Evolutionary conservation across 78 protist genomes (phyloP).

Genomic region (Creolimax fragrantissima): DNA sequence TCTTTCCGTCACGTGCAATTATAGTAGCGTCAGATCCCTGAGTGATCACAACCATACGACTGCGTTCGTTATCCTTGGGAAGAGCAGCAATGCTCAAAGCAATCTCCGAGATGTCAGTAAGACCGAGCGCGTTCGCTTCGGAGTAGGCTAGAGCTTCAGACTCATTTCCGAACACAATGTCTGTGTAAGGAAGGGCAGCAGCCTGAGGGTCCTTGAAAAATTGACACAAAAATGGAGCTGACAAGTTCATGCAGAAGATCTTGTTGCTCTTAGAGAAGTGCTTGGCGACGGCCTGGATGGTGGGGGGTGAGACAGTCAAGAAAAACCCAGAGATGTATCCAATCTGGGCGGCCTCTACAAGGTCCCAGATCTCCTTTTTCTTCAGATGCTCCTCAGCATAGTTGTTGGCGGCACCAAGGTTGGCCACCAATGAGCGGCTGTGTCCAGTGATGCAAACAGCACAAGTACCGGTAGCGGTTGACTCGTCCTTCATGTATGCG

Average conservation of each 20-base stretch:
- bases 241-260: constrained; percentile 65
- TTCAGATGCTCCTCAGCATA: constrained; percentile 38
- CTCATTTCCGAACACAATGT: constrained; percentile 88
- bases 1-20: constrained; percentile 50
- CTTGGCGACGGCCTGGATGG: constrained; percentile 58
- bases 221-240: constrained; percentile 86
- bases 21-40: constrained; percentile 78
- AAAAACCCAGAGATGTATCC: constrained; percentile 80
- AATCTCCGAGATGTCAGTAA: constrained; percentile 44
- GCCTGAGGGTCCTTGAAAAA: constrained; percentile 69
- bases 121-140: not conserved
- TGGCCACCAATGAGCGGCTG: constrained; percentile 75
- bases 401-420: constrained; percentile 88
- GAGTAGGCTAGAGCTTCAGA: constrained; percentile 56
- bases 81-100: constrained; percentile 47
- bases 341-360: constrained; percentile 42
- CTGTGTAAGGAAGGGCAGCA: constrained; percentile 67
- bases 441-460: constrained; percentile 49
- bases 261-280: constrained; percentile 70
- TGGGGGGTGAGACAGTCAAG: constrained; percentile 75
- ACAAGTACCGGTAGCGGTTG: constrained; percentile 87
- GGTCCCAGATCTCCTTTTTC: constrained; percentile 31
- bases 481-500: constrained; percentile 14
- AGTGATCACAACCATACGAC: constrained; percentile 82
- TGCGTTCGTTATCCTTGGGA: constrained; percentile 47